Evolutionary conservation across 1,139 yeast genomes (phyloP).

Genomic region (Zygoascus sp.): DNA sequence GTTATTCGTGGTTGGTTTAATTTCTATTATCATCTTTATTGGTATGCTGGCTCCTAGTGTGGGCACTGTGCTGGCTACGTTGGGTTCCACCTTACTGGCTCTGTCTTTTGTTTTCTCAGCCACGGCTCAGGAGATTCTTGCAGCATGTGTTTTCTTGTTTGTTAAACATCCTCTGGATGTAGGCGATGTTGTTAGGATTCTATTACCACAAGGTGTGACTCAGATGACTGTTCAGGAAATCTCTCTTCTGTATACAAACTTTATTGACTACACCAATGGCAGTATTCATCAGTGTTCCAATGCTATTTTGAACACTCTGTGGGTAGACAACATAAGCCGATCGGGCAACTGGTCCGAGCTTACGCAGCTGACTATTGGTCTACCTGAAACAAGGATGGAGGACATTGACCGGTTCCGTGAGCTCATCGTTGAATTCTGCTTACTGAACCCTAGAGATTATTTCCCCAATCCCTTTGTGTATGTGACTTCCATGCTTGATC

Average conservation of each 20-base stretch:
- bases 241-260: conserved; percentile 38
- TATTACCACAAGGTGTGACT: conserved; percentile 21
- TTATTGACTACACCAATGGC: conserved; percentile 31
- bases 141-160: conserved; percentile 40
- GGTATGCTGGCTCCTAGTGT: conserved; percentile 42
- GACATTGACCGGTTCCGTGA: conserved; percentile 34
- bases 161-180: conserved; percentile 43
- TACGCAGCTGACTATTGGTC: conserved; percentile 30
- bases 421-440: conserved; percentile 32
- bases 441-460: conserved; percentile 36
- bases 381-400: conserved; percentile 38
- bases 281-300: conserved; percentile 39
- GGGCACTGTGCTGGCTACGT: conserved; percentile 39
- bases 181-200: conserved; percentile 39
- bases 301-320: conserved; percentile 36
- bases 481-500: conserved; percentile 34
- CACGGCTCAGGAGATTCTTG: conserved; percentile 39
- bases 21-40: conserved; percentile 37
- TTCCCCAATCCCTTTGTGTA: conserved; percentile 33
- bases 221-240: conserved; percentile 34
- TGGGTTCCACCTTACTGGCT: conserved; percentile 40
- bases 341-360: conserved; percentile 35
- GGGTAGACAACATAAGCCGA: conserved; percentile 39
- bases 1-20: conserved; percentile 33
- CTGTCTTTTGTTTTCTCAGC: conserved; percentile 39